Conservation (phyloP, 1,284 basidiomycete species). For the Ceratobasidium sp. region DNA sequence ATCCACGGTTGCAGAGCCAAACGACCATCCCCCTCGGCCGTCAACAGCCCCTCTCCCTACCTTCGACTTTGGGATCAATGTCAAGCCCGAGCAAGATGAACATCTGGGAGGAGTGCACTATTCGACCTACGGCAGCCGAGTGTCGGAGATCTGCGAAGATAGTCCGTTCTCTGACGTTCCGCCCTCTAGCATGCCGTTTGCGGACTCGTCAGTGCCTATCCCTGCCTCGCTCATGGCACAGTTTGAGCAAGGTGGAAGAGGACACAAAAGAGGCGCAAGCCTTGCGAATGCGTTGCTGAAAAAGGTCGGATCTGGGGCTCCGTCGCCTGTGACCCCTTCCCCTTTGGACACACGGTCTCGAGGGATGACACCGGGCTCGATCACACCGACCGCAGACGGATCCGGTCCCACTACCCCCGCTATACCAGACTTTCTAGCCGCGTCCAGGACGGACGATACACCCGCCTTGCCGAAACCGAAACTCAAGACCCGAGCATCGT, state of each 20-base stretch:
- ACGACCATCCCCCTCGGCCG: background rate
- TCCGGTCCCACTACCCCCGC: slow-evolving; percentile 22
- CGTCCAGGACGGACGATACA: slow-evolving; percentile 4
- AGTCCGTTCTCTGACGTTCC: background rate
- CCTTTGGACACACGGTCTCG: background rate
- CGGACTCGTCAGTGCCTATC: background rate
- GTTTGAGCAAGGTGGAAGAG: background rate
- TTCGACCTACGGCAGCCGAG: slow-evolving; percentile 24
- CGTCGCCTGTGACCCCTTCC: background rate
- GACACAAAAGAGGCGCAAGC: background rate
- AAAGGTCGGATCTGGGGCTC: background rate
- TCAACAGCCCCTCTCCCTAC: slow-evolving; percentile 6
- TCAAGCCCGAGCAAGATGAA: background rate
- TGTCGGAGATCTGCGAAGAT: background rate
- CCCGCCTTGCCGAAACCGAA: background rate
- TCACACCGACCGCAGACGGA: background rate
- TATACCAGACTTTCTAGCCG: slow-evolving; percentile 21
- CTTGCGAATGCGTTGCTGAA: background rate
- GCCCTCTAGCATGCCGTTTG: background rate
- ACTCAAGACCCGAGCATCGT: slow-evolving; percentile 10
- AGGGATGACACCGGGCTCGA: background rate
- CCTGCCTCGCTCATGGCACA: background rate
- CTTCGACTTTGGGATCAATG: slow-evolving; percentile 1
- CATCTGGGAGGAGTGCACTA: slow-evolving; percentile 22
- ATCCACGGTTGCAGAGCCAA: background rate